phyloP scores from a whole-genome alignment of 805 yeast species.

The Schizosaccharomyces lindneri region DNA sequence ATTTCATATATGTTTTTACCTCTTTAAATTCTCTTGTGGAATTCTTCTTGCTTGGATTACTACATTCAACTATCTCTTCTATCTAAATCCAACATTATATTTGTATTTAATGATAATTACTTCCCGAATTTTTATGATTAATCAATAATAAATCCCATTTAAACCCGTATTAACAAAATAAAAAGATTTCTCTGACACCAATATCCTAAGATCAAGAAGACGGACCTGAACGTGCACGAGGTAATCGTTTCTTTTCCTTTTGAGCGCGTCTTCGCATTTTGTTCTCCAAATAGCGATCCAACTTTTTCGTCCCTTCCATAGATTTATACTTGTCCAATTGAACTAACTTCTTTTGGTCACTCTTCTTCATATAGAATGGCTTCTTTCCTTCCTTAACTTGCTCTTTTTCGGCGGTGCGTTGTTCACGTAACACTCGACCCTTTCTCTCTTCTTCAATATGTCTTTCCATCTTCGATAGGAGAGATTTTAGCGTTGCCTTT shows the following conservation, averaged over 20 bases:
- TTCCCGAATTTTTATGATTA: too few relatives aligned
- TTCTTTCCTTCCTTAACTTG: slow-evolving; percentile 41
- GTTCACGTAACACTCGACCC: slow-evolving; percentile 32
- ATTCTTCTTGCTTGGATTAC: background rate
- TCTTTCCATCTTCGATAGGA: slow-evolving; percentile 30
- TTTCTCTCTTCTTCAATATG: slow-evolving; percentile 55
- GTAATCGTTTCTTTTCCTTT: slow-evolving; percentile 14
- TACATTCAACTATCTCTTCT: too few relatives aligned
- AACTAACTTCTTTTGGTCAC: slow-evolving; percentile 16
- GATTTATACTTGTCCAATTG: slow-evolving; percentile 14
- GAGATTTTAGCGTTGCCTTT: slow-evolving; percentile 14
- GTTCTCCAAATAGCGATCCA: slow-evolving; percentile 13
- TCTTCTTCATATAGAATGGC: slow-evolving; percentile 23
- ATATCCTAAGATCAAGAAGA: background rate
- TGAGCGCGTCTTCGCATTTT: slow-evolving; percentile 16
- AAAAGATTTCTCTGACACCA: background rate
- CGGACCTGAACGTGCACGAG: background rate
- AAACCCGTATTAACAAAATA: background rate
- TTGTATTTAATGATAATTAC: too few relatives aligned
- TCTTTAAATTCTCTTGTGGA: background rate
- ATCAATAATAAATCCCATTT: too few relatives aligned
- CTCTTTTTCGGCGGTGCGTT: slow-evolving; percentile 64
- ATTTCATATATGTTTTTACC: background rate
- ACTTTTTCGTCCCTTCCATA: slow-evolving; percentile 15
- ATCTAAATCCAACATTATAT: too few relatives aligned